These are phyloP conservation scores for Kwoniella sp. DNA, from an alignment of 768 basidiomycete genomes.

Conservation along the genomic window DNA sequence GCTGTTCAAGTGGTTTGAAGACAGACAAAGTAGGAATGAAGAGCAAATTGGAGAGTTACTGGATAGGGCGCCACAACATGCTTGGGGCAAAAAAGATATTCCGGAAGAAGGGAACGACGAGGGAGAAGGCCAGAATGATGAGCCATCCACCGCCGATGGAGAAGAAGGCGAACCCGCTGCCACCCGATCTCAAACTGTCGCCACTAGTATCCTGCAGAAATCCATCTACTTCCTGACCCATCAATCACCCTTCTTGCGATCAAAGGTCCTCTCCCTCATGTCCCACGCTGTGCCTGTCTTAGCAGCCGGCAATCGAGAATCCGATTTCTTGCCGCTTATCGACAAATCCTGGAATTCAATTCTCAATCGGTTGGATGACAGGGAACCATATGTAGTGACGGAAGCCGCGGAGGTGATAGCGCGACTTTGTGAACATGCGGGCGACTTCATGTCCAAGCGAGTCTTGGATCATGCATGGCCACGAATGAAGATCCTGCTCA, in stretches of 20 bases:
- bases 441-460: slow-evolving; percentile 79
- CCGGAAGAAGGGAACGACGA: slow-evolving; percentile 28
- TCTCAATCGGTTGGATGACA: slow-evolving; percentile 68
- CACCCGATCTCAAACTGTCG: slow-evolving; percentile 73
- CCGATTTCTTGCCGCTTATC: slow-evolving; percentile 77
- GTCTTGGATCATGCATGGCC: slow-evolving; percentile 97
- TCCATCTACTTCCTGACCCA: slow-evolving; percentile 91
- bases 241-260: slow-evolving; percentile 78
- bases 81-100: slow-evolving; percentile 41
- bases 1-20: slow-evolving; percentile 69
- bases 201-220: slow-evolving; percentile 80
- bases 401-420: slow-evolving; percentile 76
- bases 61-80: slow-evolving; percentile 46
- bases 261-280: slow-evolving; percentile 76
- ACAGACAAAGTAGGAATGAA: slow-evolving; percentile 26
- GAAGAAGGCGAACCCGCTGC: slow-evolving; percentile 60
- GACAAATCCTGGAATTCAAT: slow-evolving; percentile 94
- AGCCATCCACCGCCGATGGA: slow-evolving; percentile 34
- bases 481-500: slow-evolving; percentile 67
- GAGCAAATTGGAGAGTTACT: slow-evolving; percentile 43
- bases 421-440: slow-evolving; percentile 68
- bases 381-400: slow-evolving; percentile 73
- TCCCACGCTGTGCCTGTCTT: slow-evolving; percentile 70
- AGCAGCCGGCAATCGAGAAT: slow-evolving; percentile 59
- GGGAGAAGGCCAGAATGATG: slow-evolving; percentile 47